Base-by-base conservation (phyloP, 73 alveolate species). In the Paramecium pentaurelia region DNA sequence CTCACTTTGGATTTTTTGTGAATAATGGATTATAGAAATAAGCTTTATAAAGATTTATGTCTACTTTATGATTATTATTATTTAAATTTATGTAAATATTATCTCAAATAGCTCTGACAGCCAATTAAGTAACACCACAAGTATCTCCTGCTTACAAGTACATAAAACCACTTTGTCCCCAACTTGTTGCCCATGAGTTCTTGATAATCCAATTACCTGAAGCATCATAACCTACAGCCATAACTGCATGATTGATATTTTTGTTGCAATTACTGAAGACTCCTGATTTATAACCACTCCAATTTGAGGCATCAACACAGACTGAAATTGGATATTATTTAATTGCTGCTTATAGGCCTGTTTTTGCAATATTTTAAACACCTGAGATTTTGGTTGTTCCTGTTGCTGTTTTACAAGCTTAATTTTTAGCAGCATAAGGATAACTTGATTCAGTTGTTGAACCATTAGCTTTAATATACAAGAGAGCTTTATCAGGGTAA, bases 201-300 rank as follows among this genome's bases (percentile, higher is more conserved):
- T 77, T 88, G 32, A 88, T 40, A 34, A 88, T 70, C 94, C 94
- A 88, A 40, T 20, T 68, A 36, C 91, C 94, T 18, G 18, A 45
- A 7, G 89, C 27, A 22, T 77, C 77, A 70, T 90, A 97, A 37
- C 98, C 99, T 20, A 97, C 98, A 30, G 95, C 95, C 42, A 92
- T 8, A 42, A 97, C 98, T 6, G 96, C 98, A 84, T 97, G 99
- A 42, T 95, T 93, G 9, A 95, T 75, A 38, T 64, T 71, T 18
- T 44, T 58, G 18, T 83, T 84, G 37, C 90, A 88, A 4, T 71
- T 45, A 6, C 32, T 71, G 86, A 92, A 73, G 12, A 75, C 45
- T 86, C 98, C 98, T 30, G 91, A 7, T 37, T n/a, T 37, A 86
- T 95, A 95, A 92, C 45, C 32, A 1, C 60, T 22, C 97, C 97